Base-by-base conservation (phyloP, 1,284 basidiomycete species). In the Volvariella volvacea region DNA sequence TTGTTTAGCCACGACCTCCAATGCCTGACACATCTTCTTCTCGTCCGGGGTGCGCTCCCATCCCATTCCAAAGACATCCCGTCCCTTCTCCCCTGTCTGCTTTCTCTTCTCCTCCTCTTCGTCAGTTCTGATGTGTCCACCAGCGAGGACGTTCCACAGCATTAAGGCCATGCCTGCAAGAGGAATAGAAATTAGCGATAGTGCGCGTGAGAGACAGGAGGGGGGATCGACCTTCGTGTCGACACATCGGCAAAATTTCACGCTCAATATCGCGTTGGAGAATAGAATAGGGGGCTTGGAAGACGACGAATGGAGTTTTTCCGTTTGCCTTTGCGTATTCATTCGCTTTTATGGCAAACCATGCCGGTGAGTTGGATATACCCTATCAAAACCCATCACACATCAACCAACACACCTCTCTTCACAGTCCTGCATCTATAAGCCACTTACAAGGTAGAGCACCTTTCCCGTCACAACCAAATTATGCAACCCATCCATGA, bases 201-300 rank as follows among this genome's bases (percentile, higher is more conserved):
- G 15, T n/a, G n/a, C n/a, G n/a, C n/a, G n/a, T n/a, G 22, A 10
- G 21, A 22, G 17, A 14, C 19, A 17, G 4, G 9, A 30, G 10
- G 14, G 21, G 28, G 4, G 33, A 39, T 52, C 52, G 53, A 53
- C 76, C 76, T 50, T 71, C 61, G 14, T 59, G 53, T 14, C 68
- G 65, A 2, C 67, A 68, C 76, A 79, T 77, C 1, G 75, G 74
- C 37, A 78, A 68, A 45, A 77, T 76, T 3, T 76, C 74, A 6
- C 73, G 61, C 59, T 78, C 76, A 45, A 78, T 71, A 22, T 3
- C 7, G 19, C 20, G 9, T 6, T 8, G 14, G 22, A 17, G 1
- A 20, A n/a, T n/a, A n/a, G n/a, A n/a, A n/a, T n/a, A n/a, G n/a
- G n/a, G n/a, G n/a, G n/a, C n/a, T n/a, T n/a, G n/a, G n/a, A n/a